Evolutionary conservation across 345 rosid species (phyloP).

Genomic region (Angophora floribunda): DNA sequence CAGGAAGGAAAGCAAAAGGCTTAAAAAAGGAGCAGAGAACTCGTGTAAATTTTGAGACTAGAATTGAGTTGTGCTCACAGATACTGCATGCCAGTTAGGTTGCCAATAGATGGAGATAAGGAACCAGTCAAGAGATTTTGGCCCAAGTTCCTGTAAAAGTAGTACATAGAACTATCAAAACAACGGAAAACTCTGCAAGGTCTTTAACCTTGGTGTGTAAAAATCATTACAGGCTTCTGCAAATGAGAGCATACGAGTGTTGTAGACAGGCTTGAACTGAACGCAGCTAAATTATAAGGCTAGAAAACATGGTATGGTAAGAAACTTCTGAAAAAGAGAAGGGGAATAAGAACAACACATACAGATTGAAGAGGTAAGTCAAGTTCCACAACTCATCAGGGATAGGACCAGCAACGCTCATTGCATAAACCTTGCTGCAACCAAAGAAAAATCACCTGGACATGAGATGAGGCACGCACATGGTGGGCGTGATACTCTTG

Average conservation of each 20-base stretch:
- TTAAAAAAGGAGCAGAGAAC: not conserved
- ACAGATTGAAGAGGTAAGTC: conserved; percentile 33
- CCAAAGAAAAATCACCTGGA: not conserved
- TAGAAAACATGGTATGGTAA: not conserved
- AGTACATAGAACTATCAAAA: conserved; percentile 22
- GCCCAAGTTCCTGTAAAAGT: conserved; percentile 25
- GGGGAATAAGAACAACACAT: not conserved
- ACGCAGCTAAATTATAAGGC: not conserved
- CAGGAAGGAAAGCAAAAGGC: not conserved
- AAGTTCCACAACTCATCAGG: conserved; percentile 49
- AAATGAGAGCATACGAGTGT: not conserved
- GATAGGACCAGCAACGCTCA: conserved; percentile 19
- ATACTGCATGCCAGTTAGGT: conserved; percentile 44
- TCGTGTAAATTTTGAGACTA: not conserved
- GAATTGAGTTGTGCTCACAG: conserved; percentile 44
- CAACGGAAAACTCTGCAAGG: not conserved
- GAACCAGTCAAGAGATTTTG: conserved; percentile 41
- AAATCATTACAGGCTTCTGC: not conserved
- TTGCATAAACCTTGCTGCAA: conserved; percentile 25
- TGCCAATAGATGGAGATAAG: conserved; percentile 35
- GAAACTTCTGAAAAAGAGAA: not conserved
- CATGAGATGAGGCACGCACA: not conserved
- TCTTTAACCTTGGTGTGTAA: not conserved
- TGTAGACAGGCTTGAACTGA: not conserved
- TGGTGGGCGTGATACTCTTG: not conserved